Conservation (phyloP, 2,329 filamentous ascomycete species). For the Sarocladium strictum region DNA sequence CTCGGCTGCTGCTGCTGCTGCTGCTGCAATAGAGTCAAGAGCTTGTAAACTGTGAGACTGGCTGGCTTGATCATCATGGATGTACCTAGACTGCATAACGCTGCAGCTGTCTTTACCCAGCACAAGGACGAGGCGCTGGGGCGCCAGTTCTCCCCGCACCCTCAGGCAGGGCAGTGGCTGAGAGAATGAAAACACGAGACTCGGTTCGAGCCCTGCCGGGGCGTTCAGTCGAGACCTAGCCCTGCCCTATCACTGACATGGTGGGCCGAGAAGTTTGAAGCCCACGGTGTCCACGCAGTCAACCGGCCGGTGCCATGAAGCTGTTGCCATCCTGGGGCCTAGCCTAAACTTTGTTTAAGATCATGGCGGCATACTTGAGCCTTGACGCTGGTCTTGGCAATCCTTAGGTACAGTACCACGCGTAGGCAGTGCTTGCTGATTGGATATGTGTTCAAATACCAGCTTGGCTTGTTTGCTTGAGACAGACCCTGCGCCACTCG, state of each 20-base stretch:
- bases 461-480: no score
- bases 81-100: not conserved
- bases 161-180: not conserved
- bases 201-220: not conserved
- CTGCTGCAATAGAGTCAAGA: not conserved
- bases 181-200: not conserved
- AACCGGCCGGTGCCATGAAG: constrained; percentile 1
- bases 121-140: not conserved
- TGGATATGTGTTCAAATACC: no score
- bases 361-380: not conserved
- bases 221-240: not conserved
- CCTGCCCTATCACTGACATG: not conserved
- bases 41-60: not conserved
- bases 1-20: not conserved
- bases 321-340: constrained; percentile 1
- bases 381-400: not conserved
- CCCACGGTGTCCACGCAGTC: not conserved
- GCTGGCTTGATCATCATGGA: not conserved
- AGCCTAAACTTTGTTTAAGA: not conserved
- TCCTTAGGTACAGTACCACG: not conserved
- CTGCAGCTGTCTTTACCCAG: not conserved
- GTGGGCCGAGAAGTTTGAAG: not conserved
- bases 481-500: not conserved
- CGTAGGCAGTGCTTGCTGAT: no score
- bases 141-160: not conserved